Evolutionary conservation across 2,329 filamentous ascomycete genomes (phyloP), one percentile per base, ranked within the genome.

Genomic region (Furcasterigmium sp.): DNA sequence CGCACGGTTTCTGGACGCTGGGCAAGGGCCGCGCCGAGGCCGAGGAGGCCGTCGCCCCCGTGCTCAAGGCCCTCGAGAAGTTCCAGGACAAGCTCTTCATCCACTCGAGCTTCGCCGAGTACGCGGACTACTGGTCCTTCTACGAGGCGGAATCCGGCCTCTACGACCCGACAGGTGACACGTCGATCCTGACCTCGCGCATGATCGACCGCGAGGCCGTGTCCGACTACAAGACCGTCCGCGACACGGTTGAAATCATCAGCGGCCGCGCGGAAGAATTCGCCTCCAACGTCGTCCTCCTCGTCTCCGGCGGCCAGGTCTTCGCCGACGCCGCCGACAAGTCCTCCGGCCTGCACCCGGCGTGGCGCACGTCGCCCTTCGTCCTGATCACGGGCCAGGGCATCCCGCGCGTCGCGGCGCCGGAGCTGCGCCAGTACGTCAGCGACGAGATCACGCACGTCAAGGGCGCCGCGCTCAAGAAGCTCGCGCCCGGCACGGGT

Each of bases 401-500:
- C 29, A 36, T 56, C 14, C 43, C 53, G 18, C 50, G 32, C 11
- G 48, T 44, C 4, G 46, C 51, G 7, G 49, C 50, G 18, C 15
- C 28, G 11, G 54, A 47, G 8, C 36, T 48, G 19, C 50, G 53
- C 19, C 35, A 46, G 34, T 45, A 41, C 6, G 46, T 56, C 15
- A 47, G 49, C 26, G 48, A 60, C 40, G 53, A 60, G 41, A 41
- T 60, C 21, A 62, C 58, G 3, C 55, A 47, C 26, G 49, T 56
- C 38, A 59, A 59, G 46, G 57, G 53, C 21, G 55, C 46, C 15
- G 57, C 57, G 8, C 49, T 62, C 7, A 59, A 62, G 43, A 53
- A 51, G 4, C 47, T 70, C 14, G 61, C 65, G 2, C 67, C 67
- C 2, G 50, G 60, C 34, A 64, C 61, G 7, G 69, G 68, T 4